These are phyloP conservation scores for Glomus cerebriforme DNA, from an alignment of 192 early-diverging fungal species.

Conservation along the genomic window DNA sequence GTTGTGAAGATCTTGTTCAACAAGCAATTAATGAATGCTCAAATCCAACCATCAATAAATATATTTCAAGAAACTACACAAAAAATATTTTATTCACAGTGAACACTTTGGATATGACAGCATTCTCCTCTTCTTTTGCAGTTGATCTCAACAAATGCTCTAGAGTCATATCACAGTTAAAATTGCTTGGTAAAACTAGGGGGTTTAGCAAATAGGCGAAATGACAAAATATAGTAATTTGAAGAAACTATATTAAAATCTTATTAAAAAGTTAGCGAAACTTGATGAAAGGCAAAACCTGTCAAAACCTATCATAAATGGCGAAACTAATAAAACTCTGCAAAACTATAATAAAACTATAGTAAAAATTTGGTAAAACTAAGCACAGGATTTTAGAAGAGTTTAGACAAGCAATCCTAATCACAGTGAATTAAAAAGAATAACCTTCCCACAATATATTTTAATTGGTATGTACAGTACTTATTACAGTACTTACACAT, in stretches of 20 bases:
- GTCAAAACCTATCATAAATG: too few species aligned
- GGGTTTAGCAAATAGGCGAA: too few species aligned
- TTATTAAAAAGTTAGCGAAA: too few species aligned
- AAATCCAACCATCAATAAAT: background rate
- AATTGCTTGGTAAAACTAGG: too few species aligned
- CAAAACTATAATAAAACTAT: too few species aligned
- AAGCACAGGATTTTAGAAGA: too few species aligned
- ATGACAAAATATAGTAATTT: too few species aligned
- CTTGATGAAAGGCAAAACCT: too few species aligned
- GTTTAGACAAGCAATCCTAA: too few species aligned
- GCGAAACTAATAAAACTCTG: too few species aligned
- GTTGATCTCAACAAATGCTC: background rate
- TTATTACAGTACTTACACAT: background rate
- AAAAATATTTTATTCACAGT: background rate
- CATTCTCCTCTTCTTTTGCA: constrained; percentile 30
- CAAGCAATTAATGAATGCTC: constrained; percentile 16
- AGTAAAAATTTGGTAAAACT: too few species aligned
- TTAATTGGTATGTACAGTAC: constrained; percentile 30
- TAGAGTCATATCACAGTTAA: constrained; percentile 32
- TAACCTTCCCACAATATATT: background rate
- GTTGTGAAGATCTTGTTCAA: background rate
- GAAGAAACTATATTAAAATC: too few species aligned
- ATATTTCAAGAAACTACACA: background rate
- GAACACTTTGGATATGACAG: constrained; percentile 10
- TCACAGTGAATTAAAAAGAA: background rate